Percentiles rank a stretch among this genome's conserved stretches.
These are phyloP conservation scores for Nigrospora sphaerica DNA, from an alignment of 2,329 filamentous ascomycete genomes.

Conservation along the genomic window DNA sequence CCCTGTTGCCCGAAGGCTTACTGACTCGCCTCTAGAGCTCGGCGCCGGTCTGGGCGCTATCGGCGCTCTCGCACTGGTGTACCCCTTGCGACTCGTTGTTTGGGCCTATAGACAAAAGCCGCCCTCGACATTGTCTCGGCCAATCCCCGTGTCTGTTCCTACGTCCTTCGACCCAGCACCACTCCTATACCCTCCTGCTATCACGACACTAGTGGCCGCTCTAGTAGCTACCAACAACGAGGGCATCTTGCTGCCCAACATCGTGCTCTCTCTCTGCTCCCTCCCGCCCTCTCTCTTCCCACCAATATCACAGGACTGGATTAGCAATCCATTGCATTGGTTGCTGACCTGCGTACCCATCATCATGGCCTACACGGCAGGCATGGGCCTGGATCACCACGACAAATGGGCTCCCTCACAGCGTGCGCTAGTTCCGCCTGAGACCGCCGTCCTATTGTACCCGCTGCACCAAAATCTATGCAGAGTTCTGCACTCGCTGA, in stretches of 20 bases:
- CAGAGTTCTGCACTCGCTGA: constrained; percentile 68
- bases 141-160: constrained; percentile 49
- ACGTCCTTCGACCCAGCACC: constrained; percentile 84
- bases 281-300: constrained; percentile 70
- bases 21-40: constrained; percentile 32
- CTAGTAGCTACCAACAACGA: constrained; percentile 59
- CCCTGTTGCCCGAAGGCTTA: neutral
- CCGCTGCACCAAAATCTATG: constrained; percentile 77
- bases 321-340: constrained; percentile 72
- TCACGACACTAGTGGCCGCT: constrained; percentile 71
- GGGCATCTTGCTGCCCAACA: constrained; percentile 64
- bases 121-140: constrained; percentile 19
- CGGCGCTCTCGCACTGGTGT: constrained; percentile 37
- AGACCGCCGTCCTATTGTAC: constrained; percentile 62
- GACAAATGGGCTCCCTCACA: neutral
- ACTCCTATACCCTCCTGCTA: constrained; percentile 73
- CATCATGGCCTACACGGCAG: constrained; percentile 32
- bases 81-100: constrained; percentile 51
- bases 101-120: constrained; percentile 36
- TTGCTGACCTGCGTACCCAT: constrained; percentile 65
- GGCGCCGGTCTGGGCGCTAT: constrained; percentile 24
- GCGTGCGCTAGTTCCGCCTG: constrained; percentile 35
- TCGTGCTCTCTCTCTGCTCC: constrained; percentile 73
- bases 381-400: constrained; percentile 4
- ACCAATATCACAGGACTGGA: constrained; percentile 45